Percentiles rank a stretch among this genome's conserved stretches.
Evolutionary conservation across 768 basidiomycete genomes (phyloP).

Genomic region (Lactarius hengduanensis): DNA sequence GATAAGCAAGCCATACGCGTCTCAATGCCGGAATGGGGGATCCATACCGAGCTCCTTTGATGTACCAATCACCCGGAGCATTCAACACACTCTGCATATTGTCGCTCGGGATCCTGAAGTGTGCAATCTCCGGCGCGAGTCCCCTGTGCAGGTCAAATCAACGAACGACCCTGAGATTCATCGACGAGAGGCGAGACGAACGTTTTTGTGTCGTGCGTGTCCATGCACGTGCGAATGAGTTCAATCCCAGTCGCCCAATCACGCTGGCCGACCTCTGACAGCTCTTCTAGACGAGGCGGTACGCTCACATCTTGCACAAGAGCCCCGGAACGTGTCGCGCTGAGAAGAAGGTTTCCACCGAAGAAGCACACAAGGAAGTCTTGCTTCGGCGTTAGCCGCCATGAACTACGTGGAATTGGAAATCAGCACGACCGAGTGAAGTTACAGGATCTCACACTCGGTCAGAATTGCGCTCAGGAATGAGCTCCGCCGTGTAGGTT

Average conservation of each 20-base stretch:
- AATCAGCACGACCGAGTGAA: background rate
- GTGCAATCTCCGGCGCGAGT: conserved; percentile 84
- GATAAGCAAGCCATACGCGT: background rate
- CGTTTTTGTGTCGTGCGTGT: conserved; percentile 82
- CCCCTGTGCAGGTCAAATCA: conserved; percentile 50
- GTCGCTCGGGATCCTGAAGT: conserved; percentile 71
- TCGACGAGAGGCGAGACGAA: conserved; percentile 39
- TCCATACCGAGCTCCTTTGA: conserved; percentile 72
- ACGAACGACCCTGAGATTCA: background rate
- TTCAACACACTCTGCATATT: conserved; percentile 44
- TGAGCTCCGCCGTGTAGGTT: conserved; percentile 80
- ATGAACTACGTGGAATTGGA: conserved; percentile 45
- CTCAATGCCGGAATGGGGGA: background rate
- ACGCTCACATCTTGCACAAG: conserved; percentile 53
- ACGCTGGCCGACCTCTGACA: conserved; percentile 60
- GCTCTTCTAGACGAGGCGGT: conserved; percentile 62
- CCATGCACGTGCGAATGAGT: conserved; percentile 85
- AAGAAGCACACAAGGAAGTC: conserved; percentile 97
- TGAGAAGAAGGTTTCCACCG: conserved; percentile 87
- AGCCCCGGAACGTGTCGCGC: conserved; percentile 70
- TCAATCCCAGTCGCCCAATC: conserved; percentile 84
- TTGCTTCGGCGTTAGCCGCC: conserved; percentile 83
- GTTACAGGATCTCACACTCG: conserved; percentile 35
- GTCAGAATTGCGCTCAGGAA: conserved; percentile 48
- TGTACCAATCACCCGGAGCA: conserved; percentile 80